Evolutionary conservation across 2,329 filamentous ascomycete genomes (phyloP).

Genomic region (Talaromyces atroroseus): DNA sequence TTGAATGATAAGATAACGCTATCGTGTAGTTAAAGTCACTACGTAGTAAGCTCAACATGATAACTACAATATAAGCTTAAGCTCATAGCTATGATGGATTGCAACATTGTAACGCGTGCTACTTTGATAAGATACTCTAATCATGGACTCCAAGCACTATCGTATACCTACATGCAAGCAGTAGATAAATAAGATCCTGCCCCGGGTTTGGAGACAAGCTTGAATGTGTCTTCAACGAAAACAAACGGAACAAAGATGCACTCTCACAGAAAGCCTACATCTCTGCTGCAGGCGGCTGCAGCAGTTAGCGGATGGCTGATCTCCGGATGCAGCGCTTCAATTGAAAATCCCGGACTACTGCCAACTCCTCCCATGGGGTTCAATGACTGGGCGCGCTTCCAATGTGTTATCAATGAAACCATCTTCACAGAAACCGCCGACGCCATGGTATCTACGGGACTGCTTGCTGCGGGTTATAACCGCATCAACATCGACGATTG

Average conservation of each 20-base stretch:
- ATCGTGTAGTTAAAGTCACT: background rate
- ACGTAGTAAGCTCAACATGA: background rate
- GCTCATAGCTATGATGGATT: background rate
- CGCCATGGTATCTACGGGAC: conserved; percentile 39
- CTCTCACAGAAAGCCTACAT: background rate
- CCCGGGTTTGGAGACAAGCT: background rate
- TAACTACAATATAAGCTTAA: background rate
- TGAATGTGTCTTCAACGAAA: background rate
- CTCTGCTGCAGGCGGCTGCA: background rate
- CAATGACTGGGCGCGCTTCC: conserved; percentile 48
- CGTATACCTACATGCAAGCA: background rate
- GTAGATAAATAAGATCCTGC: background rate
- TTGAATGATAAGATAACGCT: too few species aligned
- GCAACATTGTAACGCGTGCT: conserved; percentile 6
- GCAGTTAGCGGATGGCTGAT: conserved; percentile 10
- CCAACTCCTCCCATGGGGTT: conserved; percentile 48
- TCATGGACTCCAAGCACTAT: background rate
- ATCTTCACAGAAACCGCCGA: conserved; percentile 46
- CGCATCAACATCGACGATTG: conserved; percentile 45
- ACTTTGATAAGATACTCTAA: background rate
- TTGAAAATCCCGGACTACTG: conserved; percentile 22
- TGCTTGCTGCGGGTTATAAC: conserved; percentile 35
- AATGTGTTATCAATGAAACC: conserved; percentile 45
- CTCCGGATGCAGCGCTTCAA: conserved; percentile 15
- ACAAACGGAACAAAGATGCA: background rate